A percentile compares a stretch with the other conserved stretches of the same genome.
These are phyloP conservation scores for Pythium phragmiticola DNA, from an alignment of 352 stramenopile genomes.

Conservation along the genomic window DNA sequence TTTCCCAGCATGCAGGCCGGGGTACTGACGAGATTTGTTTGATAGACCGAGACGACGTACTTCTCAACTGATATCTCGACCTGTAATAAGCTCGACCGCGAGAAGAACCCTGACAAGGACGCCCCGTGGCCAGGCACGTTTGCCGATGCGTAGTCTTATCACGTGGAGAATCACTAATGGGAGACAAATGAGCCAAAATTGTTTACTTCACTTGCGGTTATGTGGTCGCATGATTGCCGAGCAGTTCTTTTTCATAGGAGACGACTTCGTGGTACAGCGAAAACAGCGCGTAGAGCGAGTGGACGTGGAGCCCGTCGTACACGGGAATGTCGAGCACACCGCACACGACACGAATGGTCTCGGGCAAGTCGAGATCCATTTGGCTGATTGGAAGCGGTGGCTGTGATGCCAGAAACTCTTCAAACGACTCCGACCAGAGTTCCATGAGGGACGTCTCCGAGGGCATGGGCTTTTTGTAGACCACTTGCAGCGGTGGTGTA, in stretches of 20 bases:
- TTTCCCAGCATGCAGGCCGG: not conserved
- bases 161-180: conserved; percentile 1
- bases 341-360: conserved; percentile 87
- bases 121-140: conserved; percentile 77
- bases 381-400: conserved; percentile 31
- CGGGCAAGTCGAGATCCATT: conserved; percentile 83
- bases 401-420: conserved; percentile 51
- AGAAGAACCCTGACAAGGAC: conserved; percentile 61
- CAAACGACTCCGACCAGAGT: conserved; percentile 87
- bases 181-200: conserved; percentile 9
- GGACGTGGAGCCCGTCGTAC: conserved; percentile 67
- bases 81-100: conserved; percentile 80
- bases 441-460: conserved; percentile 81
- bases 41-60: conserved; percentile 63
- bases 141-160: conserved; percentile 37
- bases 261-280: conserved; percentile 85
- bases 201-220: not conserved
- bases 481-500: conserved; percentile 68
- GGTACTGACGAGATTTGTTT: conserved; percentile 1
- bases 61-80: conserved; percentile 68
- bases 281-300: conserved; percentile 93
- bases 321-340: conserved; percentile 92
- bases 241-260: conserved; percentile 49
- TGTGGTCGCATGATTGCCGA: not conserved
- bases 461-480: conserved; percentile 91